Base-by-base conservation (phyloP, 352 stramenopile species). In the Globisporangium spinosum region DNA sequence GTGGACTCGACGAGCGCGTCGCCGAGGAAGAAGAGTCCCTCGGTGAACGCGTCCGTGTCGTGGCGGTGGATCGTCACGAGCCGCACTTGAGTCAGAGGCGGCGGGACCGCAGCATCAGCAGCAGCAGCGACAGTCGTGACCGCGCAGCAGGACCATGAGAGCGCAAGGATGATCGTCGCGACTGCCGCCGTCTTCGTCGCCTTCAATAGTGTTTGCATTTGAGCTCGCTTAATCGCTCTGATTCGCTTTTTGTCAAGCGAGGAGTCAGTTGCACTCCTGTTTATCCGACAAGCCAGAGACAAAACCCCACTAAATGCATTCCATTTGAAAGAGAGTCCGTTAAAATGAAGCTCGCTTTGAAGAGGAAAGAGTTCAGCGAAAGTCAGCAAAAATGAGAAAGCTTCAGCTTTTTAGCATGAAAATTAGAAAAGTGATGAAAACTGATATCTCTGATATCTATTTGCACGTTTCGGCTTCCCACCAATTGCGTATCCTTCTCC, bases 1-100 rank as follows among this genome's bases (percentile, higher is more conserved):
- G 87, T 93, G 69, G 83, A 92, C 73, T 95, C 87, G 71, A 91
- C 73, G 60, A 95, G 73, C 40, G 76, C 60, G 58, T 75, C 80
- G 60, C 79, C 72, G 45, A 89, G 70, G 65, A 92, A 87, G 54
- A 90, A 77, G 34, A 95, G 71, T 0, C 87, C 87, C 70, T 95
- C 84, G 1, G 84, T 95, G 69, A 93, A 94, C 10, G 81, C 74
- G 64, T 70, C 77, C 25, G 67, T 64, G 72, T 91, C 86, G 75
- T 94, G 86, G 58, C 80, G 80, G 51, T 88, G 76, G 68, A 94
- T 83, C 17, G 70, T 76, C 25, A 94, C 76, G 51, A 94, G 47
- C 10, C 71, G 71, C 57, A 88, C 84, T 43, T 73, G 71, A 49
- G 83, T 89, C n/a, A 49, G 45, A 3, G 17, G 17, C 3, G 25